Base-by-base conservation (phyloP, 2,329 filamentous ascomycete genomes). In the Fusarium bactridioides region DNA sequence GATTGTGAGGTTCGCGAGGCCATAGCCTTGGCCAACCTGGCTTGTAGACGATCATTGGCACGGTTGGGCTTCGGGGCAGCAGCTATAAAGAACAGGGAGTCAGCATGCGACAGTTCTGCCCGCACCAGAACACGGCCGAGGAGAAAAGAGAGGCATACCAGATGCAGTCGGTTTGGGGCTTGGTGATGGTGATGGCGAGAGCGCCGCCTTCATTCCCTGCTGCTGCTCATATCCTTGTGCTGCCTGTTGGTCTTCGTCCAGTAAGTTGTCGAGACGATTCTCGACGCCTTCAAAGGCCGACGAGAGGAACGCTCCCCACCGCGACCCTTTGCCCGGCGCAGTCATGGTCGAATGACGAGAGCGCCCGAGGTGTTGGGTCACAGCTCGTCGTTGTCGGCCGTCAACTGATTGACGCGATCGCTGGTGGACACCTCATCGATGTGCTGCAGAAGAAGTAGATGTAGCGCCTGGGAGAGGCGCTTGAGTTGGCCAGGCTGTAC, bases 201-300 rank as follows among this genome's bases (percentile, higher is more conserved):
- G 70, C 18, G 66, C 33, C 21, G 40, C 45, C 37, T 69, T 70
- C 72, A 74, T 74, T 64, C 72, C 64, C 61, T 74, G 72, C 27
- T 74, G 72, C 23, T 74, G 72, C 38, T 74, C 71, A 48, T 74
- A 72, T 44, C 54, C 43, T 38, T 72, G 72, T 38, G 54, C 27
- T 41, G 40, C 51, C 43, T 69, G 64, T 67, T 76, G 76, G 47
- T 92, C 90, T 61, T 93, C 91, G 74, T 98, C 95, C 68, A 99
- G 88, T 65, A 99, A 97, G 55, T 90, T 95, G 81, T 99, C 96
- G 67, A 99, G 88, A 47, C 93, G 91, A 67, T 95, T 97, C 84
- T 99, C 96, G 64, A 99, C 93, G 68, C 95, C 95, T 61, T 95
- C 94, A 68, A 98, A 94, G 72, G 95, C 95, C 82, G 95, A 94